Conservation (phyloP, 805 yeast genomes). For the Metschnikowia noctiluminum region DNA sequence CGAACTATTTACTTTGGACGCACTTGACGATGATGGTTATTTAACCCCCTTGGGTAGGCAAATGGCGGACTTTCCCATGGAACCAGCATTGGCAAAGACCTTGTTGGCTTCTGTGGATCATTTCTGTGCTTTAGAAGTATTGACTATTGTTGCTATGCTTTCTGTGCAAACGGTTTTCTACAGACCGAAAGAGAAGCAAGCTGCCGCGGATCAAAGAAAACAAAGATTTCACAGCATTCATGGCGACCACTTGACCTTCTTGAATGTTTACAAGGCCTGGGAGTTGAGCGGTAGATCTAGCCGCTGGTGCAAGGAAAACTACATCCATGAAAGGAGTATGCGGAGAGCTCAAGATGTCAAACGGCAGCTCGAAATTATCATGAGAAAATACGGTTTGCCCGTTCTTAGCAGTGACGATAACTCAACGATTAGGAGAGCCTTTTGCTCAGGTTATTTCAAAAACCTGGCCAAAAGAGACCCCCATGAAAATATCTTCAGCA, state of each 20-base stretch:
- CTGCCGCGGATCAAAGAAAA: constrained; percentile 73
- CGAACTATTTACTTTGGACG: constrained; percentile 78
- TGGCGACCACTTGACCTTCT: constrained; percentile 81
- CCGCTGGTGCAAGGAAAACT: constrained; percentile 79
- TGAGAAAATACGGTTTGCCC: constrained; percentile 47
- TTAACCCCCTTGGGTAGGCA: constrained; percentile 74
- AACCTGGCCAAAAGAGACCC: constrained; percentile 64
- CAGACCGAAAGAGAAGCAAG: constrained; percentile 75
- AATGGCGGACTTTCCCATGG: constrained; percentile 94
- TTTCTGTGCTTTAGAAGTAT: constrained; percentile 74
- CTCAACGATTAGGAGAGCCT: constrained; percentile 55
- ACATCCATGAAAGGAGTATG: constrained; percentile 74
- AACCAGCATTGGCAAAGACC: constrained; percentile 82
- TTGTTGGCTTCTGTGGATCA: constrained; percentile 67
- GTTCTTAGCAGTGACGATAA: constrained; percentile 52
- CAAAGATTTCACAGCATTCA: constrained; percentile 68
- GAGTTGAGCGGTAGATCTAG: constrained; percentile 48
- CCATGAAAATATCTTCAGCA: constrained; percentile 50
- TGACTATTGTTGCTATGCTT: constrained; percentile 84
- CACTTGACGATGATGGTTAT: constrained; percentile 73
- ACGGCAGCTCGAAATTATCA: constrained; percentile 58
- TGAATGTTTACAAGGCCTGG: constrained; percentile 83
- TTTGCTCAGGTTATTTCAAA: constrained; percentile 66
- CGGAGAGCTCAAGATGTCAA: constrained; percentile 77
- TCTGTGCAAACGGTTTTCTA: constrained; percentile 80